phyloP scores from a whole-genome alignment of 176 grass and related monocot genomes.

The Eleusine indica region DNA sequence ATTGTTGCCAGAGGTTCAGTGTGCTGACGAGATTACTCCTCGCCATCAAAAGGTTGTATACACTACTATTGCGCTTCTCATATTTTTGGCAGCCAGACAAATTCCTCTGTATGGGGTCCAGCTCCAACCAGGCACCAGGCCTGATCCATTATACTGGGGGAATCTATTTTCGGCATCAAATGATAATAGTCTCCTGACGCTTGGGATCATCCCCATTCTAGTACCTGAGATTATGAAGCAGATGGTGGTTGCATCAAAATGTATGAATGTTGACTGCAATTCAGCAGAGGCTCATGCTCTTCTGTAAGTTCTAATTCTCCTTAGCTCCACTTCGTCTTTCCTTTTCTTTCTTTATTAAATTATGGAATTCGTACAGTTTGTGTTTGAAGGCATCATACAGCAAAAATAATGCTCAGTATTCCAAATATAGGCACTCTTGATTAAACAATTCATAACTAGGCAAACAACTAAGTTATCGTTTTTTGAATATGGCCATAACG shows the following conservation, averaged over 20 bases:
- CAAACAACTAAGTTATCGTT: not conserved
- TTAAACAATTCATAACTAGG: not conserved
- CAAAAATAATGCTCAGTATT: not conserved
- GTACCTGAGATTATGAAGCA: not conserved
- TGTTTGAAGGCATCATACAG: not conserved
- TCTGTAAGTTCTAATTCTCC: conserved; percentile 10
- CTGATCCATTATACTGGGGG: not conserved
- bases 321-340: not conserved
- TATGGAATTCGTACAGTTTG: not conserved
- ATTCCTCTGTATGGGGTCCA: conserved; percentile 1
- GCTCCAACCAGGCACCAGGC: not conserved
- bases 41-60: not conserved
- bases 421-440: not conserved
- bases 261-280: not conserved
- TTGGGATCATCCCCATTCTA: conserved; percentile 4
- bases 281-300: not conserved
- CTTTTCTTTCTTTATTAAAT: not conserved
- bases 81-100: conserved; percentile 7
- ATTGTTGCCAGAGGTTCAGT: conserved; percentile 9
- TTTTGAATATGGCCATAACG: not conserved
- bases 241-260: not conserved
- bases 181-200: not conserved
- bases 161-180: not conserved
- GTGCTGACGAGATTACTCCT: not conserved
- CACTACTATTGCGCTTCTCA: not conserved